These are phyloP conservation scores for Beauveria sp. DNA, from an alignment of 2,329 filamentous ascomycete genomes.

Conservation along the genomic window DNA sequence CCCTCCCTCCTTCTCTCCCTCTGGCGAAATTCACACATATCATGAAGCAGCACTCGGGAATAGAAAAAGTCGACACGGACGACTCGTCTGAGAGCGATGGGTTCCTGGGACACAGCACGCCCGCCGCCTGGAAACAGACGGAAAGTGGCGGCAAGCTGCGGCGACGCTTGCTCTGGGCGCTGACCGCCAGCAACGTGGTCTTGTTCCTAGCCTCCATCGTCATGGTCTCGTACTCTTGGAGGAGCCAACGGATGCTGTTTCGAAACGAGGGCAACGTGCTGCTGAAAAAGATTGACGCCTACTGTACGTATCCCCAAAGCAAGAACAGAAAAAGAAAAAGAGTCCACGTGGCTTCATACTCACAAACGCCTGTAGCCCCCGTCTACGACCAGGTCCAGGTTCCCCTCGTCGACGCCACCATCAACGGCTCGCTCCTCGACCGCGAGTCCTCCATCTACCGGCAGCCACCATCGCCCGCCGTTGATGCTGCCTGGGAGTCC, in stretches of 20 bases:
- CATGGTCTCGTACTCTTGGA: not conserved
- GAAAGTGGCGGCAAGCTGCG: not conserved
- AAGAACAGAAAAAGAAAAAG: too few species aligned
- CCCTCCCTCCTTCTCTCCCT: too few species aligned
- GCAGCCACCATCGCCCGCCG: not conserved
- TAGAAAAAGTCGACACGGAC: not conserved
- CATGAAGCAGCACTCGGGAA: not conserved
- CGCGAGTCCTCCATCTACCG: constrained; percentile 1
- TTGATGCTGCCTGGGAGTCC: constrained; percentile 6
- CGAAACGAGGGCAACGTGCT: not conserved
- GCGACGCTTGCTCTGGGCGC: not conserved
- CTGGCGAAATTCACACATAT: too few species aligned
- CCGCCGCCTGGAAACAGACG: not conserved
- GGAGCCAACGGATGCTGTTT: not conserved
- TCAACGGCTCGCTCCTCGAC: constrained; percentile 3
- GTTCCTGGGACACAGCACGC: not conserved
- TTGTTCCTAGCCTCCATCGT: not conserved
- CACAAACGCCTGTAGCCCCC: not conserved
- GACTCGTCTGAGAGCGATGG: not conserved
- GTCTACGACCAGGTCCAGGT: not conserved
- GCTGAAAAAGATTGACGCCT: constrained; percentile 1
- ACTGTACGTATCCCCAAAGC: not conserved
- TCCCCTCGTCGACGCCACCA: not conserved
- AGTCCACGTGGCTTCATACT: not conserved
- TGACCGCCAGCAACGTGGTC: not conserved